These are phyloP conservation scores for Pyrenophora teres DNA, from an alignment of 2,329 filamentous ascomycete genomes.

Conservation along the genomic window DNA sequence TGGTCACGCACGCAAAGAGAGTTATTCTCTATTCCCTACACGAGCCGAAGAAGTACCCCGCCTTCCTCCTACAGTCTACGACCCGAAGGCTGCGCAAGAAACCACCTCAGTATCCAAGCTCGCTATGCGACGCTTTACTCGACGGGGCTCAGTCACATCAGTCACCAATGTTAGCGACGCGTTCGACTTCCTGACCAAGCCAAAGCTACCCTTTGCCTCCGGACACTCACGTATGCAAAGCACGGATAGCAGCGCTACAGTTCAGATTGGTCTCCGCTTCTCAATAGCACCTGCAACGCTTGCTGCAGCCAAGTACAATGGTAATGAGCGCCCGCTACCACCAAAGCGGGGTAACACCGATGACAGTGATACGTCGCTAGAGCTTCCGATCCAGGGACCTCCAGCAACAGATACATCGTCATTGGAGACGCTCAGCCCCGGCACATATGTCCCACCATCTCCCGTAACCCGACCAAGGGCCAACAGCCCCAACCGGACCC, in stretches of 20 bases:
- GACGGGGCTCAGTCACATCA: constrained; percentile 44
- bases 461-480: constrained; percentile 20
- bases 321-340: constrained; percentile 24
- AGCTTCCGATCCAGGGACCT: constrained; percentile 40
- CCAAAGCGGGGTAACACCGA: constrained; percentile 31
- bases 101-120: constrained; percentile 34
- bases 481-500: constrained; percentile 29
- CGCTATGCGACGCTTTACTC: constrained; percentile 38
- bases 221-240: constrained; percentile 63
- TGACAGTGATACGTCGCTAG: constrained; percentile 33
- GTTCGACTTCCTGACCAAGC: constrained; percentile 45
- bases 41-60: constrained; percentile 47
- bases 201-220: constrained; percentile 47
- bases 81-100: constrained; percentile 29
- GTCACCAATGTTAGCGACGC: constrained; percentile 47
- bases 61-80: constrained; percentile 47
- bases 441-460: constrained; percentile 28
- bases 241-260: constrained; percentile 67
- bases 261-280: constrained; percentile 72
- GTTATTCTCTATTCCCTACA: constrained; percentile 48
- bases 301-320: constrained; percentile 37
- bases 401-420: constrained; percentile 17
- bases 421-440: constrained; percentile 22
- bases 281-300: constrained; percentile 55
- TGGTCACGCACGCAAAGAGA: constrained; percentile 36